A percentile compares a stretch with the other conserved stretches of the same genome.
Conservation (phyloP, 768 basidiomycete genomes). For the Omphalotus guepiniiformis region DNA sequence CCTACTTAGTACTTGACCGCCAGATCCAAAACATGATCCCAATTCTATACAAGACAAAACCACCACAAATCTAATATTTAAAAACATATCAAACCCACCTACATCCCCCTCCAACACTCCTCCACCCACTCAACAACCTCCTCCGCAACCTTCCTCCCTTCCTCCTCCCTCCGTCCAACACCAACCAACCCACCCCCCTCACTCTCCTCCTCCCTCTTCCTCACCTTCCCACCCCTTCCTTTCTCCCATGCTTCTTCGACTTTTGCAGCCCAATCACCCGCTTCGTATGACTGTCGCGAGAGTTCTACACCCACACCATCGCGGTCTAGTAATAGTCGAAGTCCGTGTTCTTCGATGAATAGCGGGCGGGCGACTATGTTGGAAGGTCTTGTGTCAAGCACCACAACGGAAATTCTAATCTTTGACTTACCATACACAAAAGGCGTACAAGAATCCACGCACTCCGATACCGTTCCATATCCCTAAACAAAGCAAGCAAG, state of each 20-base stretch:
- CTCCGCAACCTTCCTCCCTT: constrained; percentile 43
- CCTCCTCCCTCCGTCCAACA: constrained; percentile 34
- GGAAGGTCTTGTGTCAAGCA: background rate
- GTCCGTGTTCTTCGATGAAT: constrained; percentile 78
- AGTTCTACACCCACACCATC: constrained; percentile 72
- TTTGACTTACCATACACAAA: constrained; percentile 76
- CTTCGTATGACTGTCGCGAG: constrained; percentile 58
- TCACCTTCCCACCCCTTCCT: constrained; percentile 44
- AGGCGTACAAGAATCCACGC: constrained; percentile 70
- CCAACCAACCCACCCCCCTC: constrained; percentile 17
- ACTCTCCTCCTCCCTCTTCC: constrained; percentile 31
- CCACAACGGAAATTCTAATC: constrained; percentile 15
- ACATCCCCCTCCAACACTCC: constrained; percentile 24
- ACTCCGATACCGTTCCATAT: constrained; percentile 79
- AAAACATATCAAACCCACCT: background rate
- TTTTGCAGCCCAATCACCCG: constrained; percentile 64
- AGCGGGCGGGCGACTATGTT: constrained; percentile 73
- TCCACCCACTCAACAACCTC: constrained; percentile 49
- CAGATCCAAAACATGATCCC: too few species aligned
- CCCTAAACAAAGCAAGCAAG: constrained; percentile 52
- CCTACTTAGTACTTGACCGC: too few species aligned
- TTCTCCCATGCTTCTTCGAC: constrained; percentile 54
- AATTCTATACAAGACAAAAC: too few species aligned
- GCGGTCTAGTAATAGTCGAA: constrained; percentile 56
- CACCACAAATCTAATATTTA: too few species aligned